These are phyloP conservation scores for Penicillium carneum DNA, from an alignment of 2,329 filamentous ascomycete genomes.

Conservation along the genomic window DNA sequence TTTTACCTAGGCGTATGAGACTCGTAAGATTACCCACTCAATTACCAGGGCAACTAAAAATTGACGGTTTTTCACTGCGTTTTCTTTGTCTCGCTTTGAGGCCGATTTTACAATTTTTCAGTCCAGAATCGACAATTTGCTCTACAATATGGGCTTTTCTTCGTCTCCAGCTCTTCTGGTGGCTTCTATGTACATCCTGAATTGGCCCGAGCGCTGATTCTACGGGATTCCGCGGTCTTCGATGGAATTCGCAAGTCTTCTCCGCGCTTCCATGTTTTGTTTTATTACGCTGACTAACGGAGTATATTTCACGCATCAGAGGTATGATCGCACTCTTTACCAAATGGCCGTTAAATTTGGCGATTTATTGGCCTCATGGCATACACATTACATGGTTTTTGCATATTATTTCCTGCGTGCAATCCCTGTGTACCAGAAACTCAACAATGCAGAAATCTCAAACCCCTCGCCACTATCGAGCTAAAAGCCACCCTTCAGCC, in stretches of 20 bases:
- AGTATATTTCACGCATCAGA: not conserved
- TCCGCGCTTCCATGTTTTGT: constrained; percentile 23
- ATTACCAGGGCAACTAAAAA: constrained; percentile 26
- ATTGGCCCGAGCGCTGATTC: constrained; percentile 43
- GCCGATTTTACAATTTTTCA: constrained; percentile 6
- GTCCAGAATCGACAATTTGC: not conserved
- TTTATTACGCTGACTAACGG: constrained; percentile 26
- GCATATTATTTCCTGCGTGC: constrained; percentile 1
- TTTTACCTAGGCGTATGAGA: constrained; percentile 34
- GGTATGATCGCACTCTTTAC: not conserved
- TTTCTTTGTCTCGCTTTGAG: constrained; percentile 13
- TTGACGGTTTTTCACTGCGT: not conserved
- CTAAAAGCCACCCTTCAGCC: constrained; percentile 18
- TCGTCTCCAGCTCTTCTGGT: constrained; percentile 23
- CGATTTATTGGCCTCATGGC: not conserved
- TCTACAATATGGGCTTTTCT: not conserved
- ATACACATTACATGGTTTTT: not conserved
- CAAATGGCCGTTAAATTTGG: not conserved
- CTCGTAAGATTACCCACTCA: constrained; percentile 25
- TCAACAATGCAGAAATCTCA: constrained; percentile 8
- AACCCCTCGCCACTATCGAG: constrained; percentile 9
- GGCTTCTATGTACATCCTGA: constrained; percentile 20
- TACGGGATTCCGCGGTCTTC: constrained; percentile 42
- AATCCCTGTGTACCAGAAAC: constrained; percentile 8
- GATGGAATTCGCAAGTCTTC: constrained; percentile 42